Percentiles rank a stretch among this genome's conserved stretches.
These are phyloP conservation scores for Bassia scoparia DNA, from an alignment of 148 eudicot species.

Conservation along the genomic window DNA sequence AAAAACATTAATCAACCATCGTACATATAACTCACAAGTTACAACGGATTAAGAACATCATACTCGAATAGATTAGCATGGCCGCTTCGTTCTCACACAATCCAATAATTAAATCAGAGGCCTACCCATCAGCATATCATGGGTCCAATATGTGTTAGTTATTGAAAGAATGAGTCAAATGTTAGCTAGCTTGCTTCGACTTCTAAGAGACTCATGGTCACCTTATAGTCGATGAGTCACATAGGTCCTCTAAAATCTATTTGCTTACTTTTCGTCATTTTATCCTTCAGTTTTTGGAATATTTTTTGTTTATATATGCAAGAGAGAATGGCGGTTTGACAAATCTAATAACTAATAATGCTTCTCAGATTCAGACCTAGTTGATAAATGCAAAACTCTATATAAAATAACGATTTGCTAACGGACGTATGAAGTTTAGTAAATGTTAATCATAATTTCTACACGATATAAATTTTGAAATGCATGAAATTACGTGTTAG, in stretches of 20 bases:
- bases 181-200: slow-evolving; percentile 8
- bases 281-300: slow-evolving; percentile 14
- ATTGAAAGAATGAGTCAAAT: slow-evolving; percentile 5
- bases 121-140: neutral
- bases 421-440: too few species aligned
- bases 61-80: neutral
- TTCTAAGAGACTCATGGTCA: slow-evolving; percentile 15
- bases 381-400: too few species aligned
- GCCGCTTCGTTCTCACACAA: neutral
- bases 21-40: too few species aligned
- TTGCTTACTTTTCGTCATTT: neutral
- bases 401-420: too few species aligned
- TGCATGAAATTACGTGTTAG: too few species aligned
- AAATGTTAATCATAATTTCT: too few species aligned
- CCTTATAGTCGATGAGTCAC: slow-evolving; percentile 9
- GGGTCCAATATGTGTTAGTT: too few species aligned
- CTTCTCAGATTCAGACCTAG: slow-evolving; percentile 10
- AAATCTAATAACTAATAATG: slow-evolving; percentile 17
- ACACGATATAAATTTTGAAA: too few species aligned
- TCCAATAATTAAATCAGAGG: neutral
- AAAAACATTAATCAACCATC: too few species aligned
- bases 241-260: slow-evolving; percentile 8
- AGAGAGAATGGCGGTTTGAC: slow-evolving; percentile 30
- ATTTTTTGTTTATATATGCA: slow-evolving; percentile 11
- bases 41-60: neutral